Conservation (phyloP, 2,329 filamentous ascomycete genomes). For the Juglanconis juglandina region DNA sequence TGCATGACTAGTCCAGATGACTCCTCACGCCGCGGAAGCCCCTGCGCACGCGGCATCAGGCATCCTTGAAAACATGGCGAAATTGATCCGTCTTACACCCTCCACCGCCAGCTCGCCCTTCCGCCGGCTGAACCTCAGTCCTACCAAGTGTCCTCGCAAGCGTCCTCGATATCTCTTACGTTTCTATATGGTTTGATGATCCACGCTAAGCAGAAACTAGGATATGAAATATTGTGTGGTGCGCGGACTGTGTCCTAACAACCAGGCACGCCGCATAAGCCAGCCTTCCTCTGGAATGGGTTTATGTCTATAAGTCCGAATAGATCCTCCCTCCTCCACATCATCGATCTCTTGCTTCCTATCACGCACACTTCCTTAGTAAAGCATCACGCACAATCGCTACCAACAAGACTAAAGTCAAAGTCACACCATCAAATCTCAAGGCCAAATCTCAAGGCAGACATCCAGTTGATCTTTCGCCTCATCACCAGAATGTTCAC, state of each 20-base stretch:
- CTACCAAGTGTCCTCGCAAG: neutral
- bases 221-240: too few species aligned
- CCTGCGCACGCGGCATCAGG: neutral
- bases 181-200: too few species aligned
- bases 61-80: neutral
- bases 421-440: neutral
- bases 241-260: too few species aligned
- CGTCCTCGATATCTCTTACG: too few species aligned
- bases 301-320: constrained; percentile 11
- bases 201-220: too few species aligned
- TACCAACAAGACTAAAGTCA: neutral
- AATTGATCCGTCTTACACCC: constrained; percentile 13
- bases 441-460: neutral
- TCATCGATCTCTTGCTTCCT: neutral
- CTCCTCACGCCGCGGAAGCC: constrained; percentile 1
- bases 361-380: neutral
- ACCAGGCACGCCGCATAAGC: too few species aligned
- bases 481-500: neutral
- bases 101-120: neutral
- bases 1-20: neutral
- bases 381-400: neutral
- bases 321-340: neutral
- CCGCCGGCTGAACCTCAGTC: neutral
- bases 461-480: neutral
- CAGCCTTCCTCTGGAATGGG: neutral